A percentile compares a stretch with the other conserved stretches of the same genome.
phyloP scores from a whole-genome alignment of 139 green algal species.

The Desmodesmus armatus region DNA sequence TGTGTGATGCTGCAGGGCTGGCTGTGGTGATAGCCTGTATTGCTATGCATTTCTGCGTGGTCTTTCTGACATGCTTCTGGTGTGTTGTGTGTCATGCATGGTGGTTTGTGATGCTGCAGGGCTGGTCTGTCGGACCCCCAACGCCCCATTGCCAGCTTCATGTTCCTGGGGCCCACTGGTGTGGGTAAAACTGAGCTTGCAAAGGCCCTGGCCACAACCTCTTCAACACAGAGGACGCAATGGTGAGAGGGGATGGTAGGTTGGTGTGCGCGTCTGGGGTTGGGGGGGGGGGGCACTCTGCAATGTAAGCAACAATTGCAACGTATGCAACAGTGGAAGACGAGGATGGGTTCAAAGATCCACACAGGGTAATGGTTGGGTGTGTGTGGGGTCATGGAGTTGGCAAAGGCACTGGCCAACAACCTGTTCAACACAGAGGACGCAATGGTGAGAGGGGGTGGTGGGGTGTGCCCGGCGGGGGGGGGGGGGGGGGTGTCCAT shows the following conservation, averaged over 20 bases:
- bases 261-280: neutral
- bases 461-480: neutral
- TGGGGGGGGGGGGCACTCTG: neutral
- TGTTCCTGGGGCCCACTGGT: constrained; percentile 98
- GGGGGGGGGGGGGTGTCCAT: too few species aligned
- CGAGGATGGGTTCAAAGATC: too few species aligned
- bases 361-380: too few species aligned
- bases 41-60: too few species aligned
- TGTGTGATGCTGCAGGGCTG: too few species aligned
- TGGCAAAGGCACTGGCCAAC: constrained; percentile 92
- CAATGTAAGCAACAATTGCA: neutral
- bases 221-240: constrained; percentile 92
- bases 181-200: constrained; percentile 98
- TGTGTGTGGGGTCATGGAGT: too few species aligned
- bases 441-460: constrained; percentile 65
- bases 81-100: too few species aligned
- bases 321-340: too few species aligned
- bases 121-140: constrained; percentile 89
- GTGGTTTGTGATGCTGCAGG: constrained; percentile 43
- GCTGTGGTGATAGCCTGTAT: too few species aligned
- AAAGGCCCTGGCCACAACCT: constrained; percentile 90
- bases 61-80: neutral
- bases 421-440: constrained; percentile 93
- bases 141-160: constrained; percentile 95
- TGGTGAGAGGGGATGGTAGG: constrained; percentile 54